Base-by-base conservation (phyloP, 2,329 filamentous ascomycete species). In the Aspergillus arachidicola region DNA sequence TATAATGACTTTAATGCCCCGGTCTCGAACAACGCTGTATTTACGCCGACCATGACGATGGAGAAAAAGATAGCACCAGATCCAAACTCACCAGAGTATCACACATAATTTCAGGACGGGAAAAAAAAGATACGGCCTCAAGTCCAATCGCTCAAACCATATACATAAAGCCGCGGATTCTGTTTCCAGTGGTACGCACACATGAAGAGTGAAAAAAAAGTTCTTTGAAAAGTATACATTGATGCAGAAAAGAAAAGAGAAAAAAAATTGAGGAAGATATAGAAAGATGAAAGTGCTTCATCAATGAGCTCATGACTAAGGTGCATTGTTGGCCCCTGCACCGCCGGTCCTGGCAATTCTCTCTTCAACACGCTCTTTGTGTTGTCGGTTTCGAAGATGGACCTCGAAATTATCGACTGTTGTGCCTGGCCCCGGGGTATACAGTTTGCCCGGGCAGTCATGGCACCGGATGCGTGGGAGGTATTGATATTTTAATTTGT, bases 371-470 rank as follows among this genome's bases (percentile, higher is more conserved):
- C 86, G 86, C 69, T 92, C 88, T 71, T 89, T 86, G 77, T 99
- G 95, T 58, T 85, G 83, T 50, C 91, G 87, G 78, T 97, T 97
- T 78, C 90, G 92, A 56, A 98, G 83, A 80, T 99, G 95, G 1
- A 96, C 88, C 79, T 97, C 92, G 67, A 99, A 99, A 74, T 97
- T 96, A 53, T 89, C 89, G 6, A 94, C 91, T 2, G 93, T 93
- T 75, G 86, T 91, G 28, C 90, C 92, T 0, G 94, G 93, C 0
- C 93, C 92, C 0, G 94, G 92, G 0, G 94, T 97, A 78, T 99
- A 99, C 12, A 97, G 83, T 78, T 97, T 98, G 34, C 92, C 93
- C 0, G 93, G 92, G 75, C 95, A 98, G 77, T 99, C 95, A 54
- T 90, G 87, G 76, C 95, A 99, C 63, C 92, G 86, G 67, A 99